Evolutionary conservation across 768 basidiomycete species (phyloP).

Genomic region (Lyophyllum shimeji): DNA sequence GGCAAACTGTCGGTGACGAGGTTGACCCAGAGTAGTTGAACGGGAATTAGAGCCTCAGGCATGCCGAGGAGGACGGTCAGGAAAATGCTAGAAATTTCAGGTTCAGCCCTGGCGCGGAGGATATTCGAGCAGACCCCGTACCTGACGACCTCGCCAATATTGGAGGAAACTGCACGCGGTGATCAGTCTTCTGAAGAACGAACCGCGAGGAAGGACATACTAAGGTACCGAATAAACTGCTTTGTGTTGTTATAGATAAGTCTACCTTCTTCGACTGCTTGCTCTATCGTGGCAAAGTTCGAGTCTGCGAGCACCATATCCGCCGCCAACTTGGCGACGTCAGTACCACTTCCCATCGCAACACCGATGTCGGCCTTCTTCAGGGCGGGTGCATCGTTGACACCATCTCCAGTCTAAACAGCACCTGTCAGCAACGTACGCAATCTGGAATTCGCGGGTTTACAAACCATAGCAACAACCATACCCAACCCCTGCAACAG

Average conservation of each 20-base stretch:
- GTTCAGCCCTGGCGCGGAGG: slow-evolving; percentile 21
- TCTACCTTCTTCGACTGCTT: slow-evolving; percentile 95
- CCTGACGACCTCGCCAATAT: slow-evolving; percentile 96
- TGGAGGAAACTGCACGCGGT: slow-evolving; percentile 70
- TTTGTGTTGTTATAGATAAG: slow-evolving; percentile 99
- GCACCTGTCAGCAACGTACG: slow-evolving; percentile 1
- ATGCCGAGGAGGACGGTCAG: slow-evolving; percentile 95
- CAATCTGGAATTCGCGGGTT: neutral
- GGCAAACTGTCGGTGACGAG: slow-evolving; percentile 95
- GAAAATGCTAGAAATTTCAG: slow-evolving; percentile 66
- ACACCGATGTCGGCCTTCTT: slow-evolving; percentile 98
- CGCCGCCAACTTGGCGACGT: slow-evolving; percentile 96
- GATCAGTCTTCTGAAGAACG: slow-evolving; percentile 3
- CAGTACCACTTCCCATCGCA: slow-evolving; percentile 98
- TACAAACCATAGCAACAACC: slow-evolving; percentile 89
- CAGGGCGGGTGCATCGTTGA: slow-evolving; percentile 96
- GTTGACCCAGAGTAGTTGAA: slow-evolving; percentile 98
- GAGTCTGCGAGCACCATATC: slow-evolving; percentile 98
- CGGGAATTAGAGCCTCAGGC: slow-evolving; percentile 98
- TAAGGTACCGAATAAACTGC: slow-evolving; percentile 99
- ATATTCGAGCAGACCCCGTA: slow-evolving; percentile 12
- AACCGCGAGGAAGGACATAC: slow-evolving; percentile 41
- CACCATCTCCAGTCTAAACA: slow-evolving; percentile 88
- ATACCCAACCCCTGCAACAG: slow-evolving; percentile 87
- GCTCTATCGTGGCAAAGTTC: slow-evolving; percentile 96